Conservation (phyloP, 2,329 filamentous ascomycete species). For the Teratosphaeria nubilosa region DNA sequence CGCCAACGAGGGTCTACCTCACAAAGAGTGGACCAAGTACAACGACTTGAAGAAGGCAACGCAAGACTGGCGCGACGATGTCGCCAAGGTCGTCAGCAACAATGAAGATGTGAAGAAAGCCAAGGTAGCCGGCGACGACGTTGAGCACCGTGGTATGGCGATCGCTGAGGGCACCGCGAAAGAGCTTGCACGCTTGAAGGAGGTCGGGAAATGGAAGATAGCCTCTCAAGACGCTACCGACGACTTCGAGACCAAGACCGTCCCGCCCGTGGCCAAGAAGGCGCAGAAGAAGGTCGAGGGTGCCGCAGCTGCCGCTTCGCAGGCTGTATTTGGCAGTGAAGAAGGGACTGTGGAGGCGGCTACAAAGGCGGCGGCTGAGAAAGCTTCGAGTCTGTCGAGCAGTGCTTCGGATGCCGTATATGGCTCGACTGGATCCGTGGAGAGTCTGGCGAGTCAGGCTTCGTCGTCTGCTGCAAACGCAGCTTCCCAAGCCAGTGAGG, state of each 20-base stretch:
- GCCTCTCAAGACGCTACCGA: constrained; percentile 61
- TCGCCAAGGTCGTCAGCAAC: constrained; percentile 60
- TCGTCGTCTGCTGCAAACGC: neutral
- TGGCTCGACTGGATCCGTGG: neutral
- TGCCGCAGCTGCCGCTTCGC: constrained; percentile 20
- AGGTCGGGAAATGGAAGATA: constrained; percentile 78
- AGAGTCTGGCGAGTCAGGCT: neutral
- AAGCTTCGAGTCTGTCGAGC: constrained; percentile 4
- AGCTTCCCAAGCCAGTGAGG: neutral
- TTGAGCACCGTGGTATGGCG: constrained; percentile 72
- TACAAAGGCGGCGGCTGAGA: constrained; percentile 21
- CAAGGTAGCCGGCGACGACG: constrained; percentile 54
- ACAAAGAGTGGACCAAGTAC: constrained; percentile 95
- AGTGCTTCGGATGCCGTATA: neutral
- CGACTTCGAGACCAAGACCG: constrained; percentile 62
- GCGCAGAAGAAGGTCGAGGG: constrained; percentile 31
- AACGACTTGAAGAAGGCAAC: constrained; percentile 77
- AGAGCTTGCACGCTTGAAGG: constrained; percentile 71
- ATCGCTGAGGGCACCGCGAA: constrained; percentile 68
- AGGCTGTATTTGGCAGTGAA: constrained; percentile 24
- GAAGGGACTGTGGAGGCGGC: constrained; percentile 27
- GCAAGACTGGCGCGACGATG: constrained; percentile 72
- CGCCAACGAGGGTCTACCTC: constrained; percentile 93
- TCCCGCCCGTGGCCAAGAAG: constrained; percentile 46
- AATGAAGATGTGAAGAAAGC: constrained; percentile 63